Conservation (phyloP, 2,329 filamentous ascomycete species). For the Aspergillus sp. region DNA sequence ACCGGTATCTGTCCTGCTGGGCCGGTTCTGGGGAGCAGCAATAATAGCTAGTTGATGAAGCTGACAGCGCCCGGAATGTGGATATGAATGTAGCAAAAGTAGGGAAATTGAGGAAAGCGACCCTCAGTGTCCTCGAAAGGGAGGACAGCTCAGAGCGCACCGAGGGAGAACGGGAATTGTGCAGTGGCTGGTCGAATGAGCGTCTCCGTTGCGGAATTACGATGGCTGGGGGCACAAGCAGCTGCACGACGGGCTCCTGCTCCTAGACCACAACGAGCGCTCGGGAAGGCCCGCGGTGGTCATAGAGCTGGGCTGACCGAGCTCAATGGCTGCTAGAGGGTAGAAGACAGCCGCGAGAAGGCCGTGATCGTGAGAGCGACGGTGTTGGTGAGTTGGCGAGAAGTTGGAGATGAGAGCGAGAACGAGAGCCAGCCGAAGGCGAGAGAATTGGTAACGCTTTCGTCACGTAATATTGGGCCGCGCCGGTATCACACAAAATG, state of each 20-base stretch:
- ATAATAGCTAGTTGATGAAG: conserved; percentile 5
- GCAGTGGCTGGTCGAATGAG: conserved; percentile 35
- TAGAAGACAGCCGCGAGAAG: neutral
- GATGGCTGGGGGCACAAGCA: conserved; percentile 38
- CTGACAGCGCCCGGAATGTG: conserved; percentile 24
- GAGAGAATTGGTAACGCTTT: neutral
- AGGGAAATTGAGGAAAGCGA: conserved; percentile 12
- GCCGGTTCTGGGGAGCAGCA: conserved; percentile 7
- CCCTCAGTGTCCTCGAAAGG: conserved; percentile 9
- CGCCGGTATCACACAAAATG: neutral
- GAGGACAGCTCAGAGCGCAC: conserved; percentile 14
- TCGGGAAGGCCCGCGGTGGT: conserved; percentile 18
- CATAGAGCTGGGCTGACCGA: conserved; percentile 18
- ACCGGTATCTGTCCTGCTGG: conserved; percentile 10
- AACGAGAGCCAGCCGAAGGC: conserved; percentile 2
- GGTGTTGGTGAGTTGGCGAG: conserved; percentile 6
- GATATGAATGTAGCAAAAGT: conserved; percentile 17
- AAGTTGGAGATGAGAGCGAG: conserved; percentile 2
- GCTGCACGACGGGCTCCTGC: conserved; percentile 15
- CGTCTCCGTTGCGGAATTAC: conserved; percentile 30
- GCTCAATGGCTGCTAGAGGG: conserved; percentile 17
- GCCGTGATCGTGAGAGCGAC: conserved; percentile 7
- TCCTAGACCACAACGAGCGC: conserved; percentile 24
- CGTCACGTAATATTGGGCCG: conserved; percentile 11
- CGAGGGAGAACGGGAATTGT: conserved; percentile 12